Percentiles rank a stretch among this genome's conserved stretches.
Conservation (phyloP, 2,329 filamentous ascomycete genomes). For the Pseudophaeomoniella oleicola region DNA sequence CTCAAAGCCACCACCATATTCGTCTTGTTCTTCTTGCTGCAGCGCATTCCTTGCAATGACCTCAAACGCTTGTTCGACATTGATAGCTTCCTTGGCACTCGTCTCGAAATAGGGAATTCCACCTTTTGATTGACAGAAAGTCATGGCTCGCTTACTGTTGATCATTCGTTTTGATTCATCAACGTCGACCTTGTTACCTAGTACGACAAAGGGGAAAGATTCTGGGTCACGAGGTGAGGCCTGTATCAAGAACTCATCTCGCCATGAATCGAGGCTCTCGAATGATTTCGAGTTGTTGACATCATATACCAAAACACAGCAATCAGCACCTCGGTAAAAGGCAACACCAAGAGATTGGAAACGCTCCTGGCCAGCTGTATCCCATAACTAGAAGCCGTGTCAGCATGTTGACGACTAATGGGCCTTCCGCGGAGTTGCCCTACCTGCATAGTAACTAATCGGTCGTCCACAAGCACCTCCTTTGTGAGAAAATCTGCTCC, state of each 20-base stretch:
- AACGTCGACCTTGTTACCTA: conserved; percentile 98
- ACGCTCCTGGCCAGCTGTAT: conserved; percentile 91
- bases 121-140: conserved; percentile 94
- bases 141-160: conserved; percentile 87
- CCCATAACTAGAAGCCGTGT: conserved; percentile 58
- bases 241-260: conserved; percentile 96
- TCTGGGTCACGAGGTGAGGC: conserved; percentile 92
- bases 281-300: conserved; percentile 99
- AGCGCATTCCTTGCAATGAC: conserved; percentile 94
- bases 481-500: conserved; percentile 97
- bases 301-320: conserved; percentile 94
- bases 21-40: conserved; percentile 91
- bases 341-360: conserved; percentile 96
- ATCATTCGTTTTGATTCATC: conserved; percentile 97
- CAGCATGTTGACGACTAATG: background rate
- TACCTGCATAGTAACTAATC: conserved; percentile 97
- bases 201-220: conserved; percentile 94
- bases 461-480: conserved; percentile 92
- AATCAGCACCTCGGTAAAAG: conserved; percentile 95
- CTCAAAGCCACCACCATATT: conserved; percentile 93
- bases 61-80: conserved; percentile 81
- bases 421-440: conserved; percentile 6
- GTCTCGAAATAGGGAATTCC: conserved; percentile 99
- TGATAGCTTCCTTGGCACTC: conserved; percentile 95
- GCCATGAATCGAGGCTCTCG: conserved; percentile 94